Evolutionary conservation across 768 basidiomycete genomes (phyloP), one percentile per base, ranked within the genome.

Genomic region (Pholiota microspora): DNA sequence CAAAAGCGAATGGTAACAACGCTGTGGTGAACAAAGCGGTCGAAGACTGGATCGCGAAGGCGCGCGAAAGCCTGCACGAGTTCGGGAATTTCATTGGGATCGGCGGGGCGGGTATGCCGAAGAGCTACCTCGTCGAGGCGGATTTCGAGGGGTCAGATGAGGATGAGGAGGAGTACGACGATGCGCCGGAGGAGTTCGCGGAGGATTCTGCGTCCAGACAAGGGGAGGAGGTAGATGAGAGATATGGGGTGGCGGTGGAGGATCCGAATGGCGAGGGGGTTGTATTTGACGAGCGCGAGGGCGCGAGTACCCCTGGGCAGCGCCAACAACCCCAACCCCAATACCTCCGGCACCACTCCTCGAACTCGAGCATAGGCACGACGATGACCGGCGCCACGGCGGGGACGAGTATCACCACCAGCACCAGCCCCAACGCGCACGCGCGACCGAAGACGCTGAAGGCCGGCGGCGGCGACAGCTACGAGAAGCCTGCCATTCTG

Each of bases 21-120:
- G 58, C 72, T 7, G 76, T 74, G 42, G 67, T 72, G 6, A 76
- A 77, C 63, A 80, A 85, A 53, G 85, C 82, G 49, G 81, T 90
- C 42, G 79, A 83, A 59, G 83, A 88, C 56, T 92, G 90, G 90
- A 84, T 92, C 53, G 76, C 83, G 6, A 86, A 84, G 65, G 89
- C 89, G 0, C 80, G 83, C 48, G 80, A 84, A 54, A 85, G 81
- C 31, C 74, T 91, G 45, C 77, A 82, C 53, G 83, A 86, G 53
- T 86, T 89, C 56, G 86, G 83, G 10, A 80, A 77, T 13, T 82
- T 83, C 64, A 83, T 90, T 54, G 84, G 78, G 29, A 78, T 83
- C 56, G 84, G 80, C 28, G 83, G 82, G 46, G 74, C 81, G 2
- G 72, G 77, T 28, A 74, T 81, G 64, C 80, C 82, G 16, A 77